Evolutionary conservation across 352 stramenopile species (phyloP), one percentile per base, ranked within the genome.

Genomic region (Phytophthora brassicae): DNA sequence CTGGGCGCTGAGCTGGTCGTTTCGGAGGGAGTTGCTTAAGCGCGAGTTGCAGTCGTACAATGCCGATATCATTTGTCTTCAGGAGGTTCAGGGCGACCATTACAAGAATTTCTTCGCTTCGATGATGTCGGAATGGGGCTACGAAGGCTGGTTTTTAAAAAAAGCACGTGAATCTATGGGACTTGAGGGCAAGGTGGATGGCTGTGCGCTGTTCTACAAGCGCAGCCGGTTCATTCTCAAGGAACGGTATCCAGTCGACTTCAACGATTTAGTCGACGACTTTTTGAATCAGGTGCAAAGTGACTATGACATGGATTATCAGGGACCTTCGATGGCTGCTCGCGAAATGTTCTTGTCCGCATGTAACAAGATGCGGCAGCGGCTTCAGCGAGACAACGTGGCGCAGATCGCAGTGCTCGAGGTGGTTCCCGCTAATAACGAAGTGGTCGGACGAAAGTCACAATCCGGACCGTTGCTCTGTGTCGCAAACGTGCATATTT

Each of bases 151-250:
- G 57, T 99, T 98, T 75, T 95, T 99, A 65, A 95, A 99, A 72
- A 99, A 99, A 77, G 99, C 96, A 9, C 85, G 97, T 24, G 94
- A 99, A 60, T 90, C 90, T 5, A 99, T 99, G 96, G 97, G 97
- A 16, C 67, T 98, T 31, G 93, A 97, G 49, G 97, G 97, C 44
- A 99, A 99, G 74, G 90, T 98, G 24, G 97, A 99, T 64, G 97
- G 97, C 22, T 99, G 97, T 74, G 97, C 97, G 5, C 77, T 99
- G 4, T 99, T 99, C 65, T 99, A 98, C 95, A 97, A 98, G 66
- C 75, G 90, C 23, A 92, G 85, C 28, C 81, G 84, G 8, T 94
- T 92, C 67, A 90, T 90, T 56, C 75, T 96, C 55, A 93, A 94
- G 60, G 84, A 95, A 58, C 87, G 92, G 41, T 98, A 98, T 64